Base-by-base conservation (phyloP, 179 eudicot genomes). In the Gypsophila paniculata region DNA sequence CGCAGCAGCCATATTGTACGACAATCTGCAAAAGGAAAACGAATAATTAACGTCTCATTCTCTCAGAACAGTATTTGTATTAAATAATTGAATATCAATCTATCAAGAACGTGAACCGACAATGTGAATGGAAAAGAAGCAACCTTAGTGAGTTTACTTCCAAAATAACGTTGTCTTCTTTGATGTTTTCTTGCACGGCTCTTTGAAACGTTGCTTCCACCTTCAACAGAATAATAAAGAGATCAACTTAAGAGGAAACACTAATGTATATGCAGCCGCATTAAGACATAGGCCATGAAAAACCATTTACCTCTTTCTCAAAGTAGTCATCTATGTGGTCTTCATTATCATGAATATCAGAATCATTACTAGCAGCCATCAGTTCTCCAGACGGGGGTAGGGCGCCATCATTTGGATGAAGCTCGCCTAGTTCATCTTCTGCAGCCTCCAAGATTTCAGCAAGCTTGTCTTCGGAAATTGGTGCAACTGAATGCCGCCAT, bases 401-500 rank as follows among this genome's bases (percentile, higher is more conserved):
- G 76, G 72, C 55, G 71, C 72, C 85, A 42, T 80, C 86, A 65
- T 86, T 88, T 72, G 81, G 75, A 61, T 70, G 68, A 51, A 79
- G 54, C 59, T 68, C 49, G 32, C 88, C 94, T 7, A 82, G 70
- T 71, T 87, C 96, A 49, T 83, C 86, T 75, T 76, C 82, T 32
- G 74, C 72, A 57, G 77, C 79, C 75, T 76, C 83, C 55, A 76
- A 58, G 65, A 88, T 51, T 79, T 88, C 96, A 48, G 85, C 80
- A 74, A 94, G 88, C 84, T 85, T 88, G 44, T 88, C 94, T 12
- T 81, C 83, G 82, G 99, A 81, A 52, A 91, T 87, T 15, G 99
- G 99, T 42, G 99, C 97, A 77, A 94, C 85, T n/a, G 99, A 94
- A 74, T 91, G 93, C 75, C 91, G 82, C 85, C 92, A 85, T 77